Percentiles rank a stretch among this genome's conserved stretches.
These are phyloP conservation scores for Cladophialophora carrionii DNA, from an alignment of 2,329 filamentous ascomycete genomes.

Conservation along the genomic window DNA sequence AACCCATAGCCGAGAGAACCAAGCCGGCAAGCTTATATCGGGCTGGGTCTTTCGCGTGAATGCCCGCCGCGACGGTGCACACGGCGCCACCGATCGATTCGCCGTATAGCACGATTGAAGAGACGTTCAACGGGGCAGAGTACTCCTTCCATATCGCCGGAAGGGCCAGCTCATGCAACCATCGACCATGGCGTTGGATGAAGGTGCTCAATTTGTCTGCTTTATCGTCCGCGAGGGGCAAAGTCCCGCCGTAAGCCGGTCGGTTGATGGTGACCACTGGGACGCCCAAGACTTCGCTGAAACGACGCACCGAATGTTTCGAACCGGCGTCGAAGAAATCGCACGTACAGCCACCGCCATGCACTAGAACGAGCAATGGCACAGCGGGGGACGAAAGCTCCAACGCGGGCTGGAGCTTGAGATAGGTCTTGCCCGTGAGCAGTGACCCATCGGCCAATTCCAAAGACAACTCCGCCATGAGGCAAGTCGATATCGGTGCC, in stretches of 20 bases:
- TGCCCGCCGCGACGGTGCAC: slow-evolving; percentile 3
- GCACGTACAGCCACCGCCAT: slow-evolving; percentile 7
- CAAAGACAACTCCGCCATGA: slow-evolving; percentile 7
- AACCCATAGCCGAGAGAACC: slow-evolving; percentile 8
- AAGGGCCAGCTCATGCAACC: slow-evolving; percentile 8
- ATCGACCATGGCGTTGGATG: slow-evolving; percentile 17
- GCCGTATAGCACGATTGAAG: slow-evolving; percentile 20
- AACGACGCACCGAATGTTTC: slow-evolving; percentile 12
- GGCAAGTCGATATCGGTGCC: neutral
- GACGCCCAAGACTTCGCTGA: slow-evolving; percentile 10
- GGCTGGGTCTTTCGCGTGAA: slow-evolving; percentile 1
- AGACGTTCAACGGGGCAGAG: neutral
- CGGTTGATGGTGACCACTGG: slow-evolving; percentile 18
- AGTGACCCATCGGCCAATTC: slow-evolving; percentile 5
- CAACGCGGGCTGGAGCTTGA: neutral
- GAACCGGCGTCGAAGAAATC: slow-evolving; percentile 17
- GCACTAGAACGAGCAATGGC: slow-evolving; percentile 17
- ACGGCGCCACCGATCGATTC: slow-evolving; percentile 17
- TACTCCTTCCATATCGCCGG: slow-evolving; percentile 15
- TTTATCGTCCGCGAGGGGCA: neutral
- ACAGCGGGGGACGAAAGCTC: neutral
- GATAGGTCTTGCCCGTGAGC: slow-evolving; percentile 10
- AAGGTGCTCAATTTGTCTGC: neutral
- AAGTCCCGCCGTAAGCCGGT: slow-evolving; percentile 17
- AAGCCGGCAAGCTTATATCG: slow-evolving; percentile 14